Base-by-base conservation (phyloP, 257 asterid species). In the Lithospermum erythrorhizon region DNA sequence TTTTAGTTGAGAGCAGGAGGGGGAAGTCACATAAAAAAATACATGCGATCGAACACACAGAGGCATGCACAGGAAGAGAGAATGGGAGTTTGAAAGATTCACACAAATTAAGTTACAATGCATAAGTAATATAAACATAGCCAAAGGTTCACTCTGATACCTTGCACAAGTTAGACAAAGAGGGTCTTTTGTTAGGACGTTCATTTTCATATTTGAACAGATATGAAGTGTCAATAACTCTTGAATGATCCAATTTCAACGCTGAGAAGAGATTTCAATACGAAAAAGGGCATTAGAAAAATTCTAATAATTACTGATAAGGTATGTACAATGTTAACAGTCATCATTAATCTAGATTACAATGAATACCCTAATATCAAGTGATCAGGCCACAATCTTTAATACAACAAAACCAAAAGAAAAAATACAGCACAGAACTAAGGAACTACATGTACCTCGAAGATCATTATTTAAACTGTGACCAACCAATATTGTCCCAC, bases 401-500 rank as follows among this genome's bases (percentile, higher is more conserved):
- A 24, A 24, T 24, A 24, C 27, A 24, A 24, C 27, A 24, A 24
- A 24, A 24, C 27, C 27, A 24, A 24, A 24, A 24, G 27, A 55
- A 61, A 47, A 14, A 65, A 27, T 32, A 57, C 59, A 27, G 52
- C 52, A 16, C 23, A 17, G 14, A 57, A 70, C 54, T 23, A 61
- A 52, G 60, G 21, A 64, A 21, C 18, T n/a, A 14, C 59, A 73
- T 68, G 35, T 68, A 89, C 99, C 97, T 73, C 66, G 79, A 75
- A 93, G 97, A 76, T 93, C 99, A 58, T 93, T 93, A 71, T 81
- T 81, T 67, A 87, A 87, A 70, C 97, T 79, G 82, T 93, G 99
- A 55, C 99, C 99, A 54, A 79, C 81, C 63, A 93, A 76, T 75
- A 89, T 81, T 63, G 90, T 70, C 53, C 87, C 94, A 61, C 72